Evolutionary conservation across 306 rosid species (phyloP).

Genomic region (Cucurbita pepo): DNA sequence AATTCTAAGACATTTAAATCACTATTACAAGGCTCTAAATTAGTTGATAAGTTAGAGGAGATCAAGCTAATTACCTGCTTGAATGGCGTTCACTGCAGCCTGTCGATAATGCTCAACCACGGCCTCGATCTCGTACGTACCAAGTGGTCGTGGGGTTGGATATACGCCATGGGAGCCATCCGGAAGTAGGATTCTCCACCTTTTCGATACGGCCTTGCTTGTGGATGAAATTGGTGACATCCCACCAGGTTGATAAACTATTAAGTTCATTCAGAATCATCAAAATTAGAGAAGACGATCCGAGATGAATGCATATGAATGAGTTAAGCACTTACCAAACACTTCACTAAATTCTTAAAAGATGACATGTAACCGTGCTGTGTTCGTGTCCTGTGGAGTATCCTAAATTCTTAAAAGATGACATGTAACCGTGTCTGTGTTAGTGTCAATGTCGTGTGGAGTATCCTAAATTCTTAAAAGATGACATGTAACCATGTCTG

Average conservation of each 20-base stretch:
- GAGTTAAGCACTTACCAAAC: no score
- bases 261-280: background rate
- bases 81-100: constrained; percentile 45
- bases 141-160: constrained; percentile 42
- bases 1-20: background rate
- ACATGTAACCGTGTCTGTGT: no score
- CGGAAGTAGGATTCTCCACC: constrained; percentile 66
- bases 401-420: no score
- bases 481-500: no score
- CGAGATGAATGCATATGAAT: background rate
- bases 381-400: no score
- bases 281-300: background rate
- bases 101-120: constrained; percentile 64
- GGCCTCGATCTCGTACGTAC: constrained; percentile 34
- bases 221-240: constrained; percentile 69
- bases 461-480: no score
- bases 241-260: constrained; percentile 71
- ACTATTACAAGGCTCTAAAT: no score
- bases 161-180: constrained; percentile 64
- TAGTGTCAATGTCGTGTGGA: no score
- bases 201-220: constrained; percentile 32
- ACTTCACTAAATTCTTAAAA: no score
- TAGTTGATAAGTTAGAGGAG: no score
- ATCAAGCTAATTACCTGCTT: constrained; percentile 39
- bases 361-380: no score